Base-by-base conservation (phyloP, 331 rosid species). In the Pyrus hybrid region DNA sequence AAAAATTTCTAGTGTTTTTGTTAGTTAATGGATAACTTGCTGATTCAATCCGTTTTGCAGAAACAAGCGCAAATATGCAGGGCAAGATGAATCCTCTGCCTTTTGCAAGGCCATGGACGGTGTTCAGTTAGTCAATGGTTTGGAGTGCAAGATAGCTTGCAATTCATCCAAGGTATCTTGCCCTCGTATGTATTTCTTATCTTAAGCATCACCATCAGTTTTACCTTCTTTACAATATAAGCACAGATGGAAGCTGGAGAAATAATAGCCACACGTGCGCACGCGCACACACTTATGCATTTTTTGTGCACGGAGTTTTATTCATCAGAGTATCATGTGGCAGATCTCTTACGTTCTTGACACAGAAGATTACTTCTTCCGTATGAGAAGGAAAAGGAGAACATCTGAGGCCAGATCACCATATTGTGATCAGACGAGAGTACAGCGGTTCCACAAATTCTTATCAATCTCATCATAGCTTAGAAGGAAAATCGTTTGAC, bases 91-190 rank as follows among this genome's bases (percentile, higher is more conserved):
- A 56, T 85, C 82, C 49, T 82, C 97, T 68, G 88, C 93, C 18
- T 76, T 77, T 30, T 73, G 87, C 80, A 57, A 60, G 54, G 93
- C 89, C 78, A 89, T 91, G 96, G 98, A 92, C 72, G 96, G 91
- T 67, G 91, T 87, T 70, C 71, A 85, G 75, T 75, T 87, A 63
- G 77, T 84, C 72, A 92, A 95, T 78, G 99, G 99, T 75, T 86
- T 95, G 88, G 99, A 95, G 87, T 95, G 99, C 80, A 95, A 95
- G 91, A 88, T 92, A 73, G 86, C 97, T 82, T 95, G 99, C 87
- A 91, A 54, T 83, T 88, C 99, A 67, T 95, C 94, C 65, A 95
- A 95, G 99, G 99, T 95, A 80, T 73, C 84, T 73, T 10, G 71
- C 72, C 37, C 23, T 56, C 51, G 45, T 65, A 61, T 73, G 51